Percentiles rank a stretch among this genome's conserved stretches.
phyloP scores from a whole-genome alignment of 2,329 filamentous ascomycete species.

The Aspergillus latus region DNA sequence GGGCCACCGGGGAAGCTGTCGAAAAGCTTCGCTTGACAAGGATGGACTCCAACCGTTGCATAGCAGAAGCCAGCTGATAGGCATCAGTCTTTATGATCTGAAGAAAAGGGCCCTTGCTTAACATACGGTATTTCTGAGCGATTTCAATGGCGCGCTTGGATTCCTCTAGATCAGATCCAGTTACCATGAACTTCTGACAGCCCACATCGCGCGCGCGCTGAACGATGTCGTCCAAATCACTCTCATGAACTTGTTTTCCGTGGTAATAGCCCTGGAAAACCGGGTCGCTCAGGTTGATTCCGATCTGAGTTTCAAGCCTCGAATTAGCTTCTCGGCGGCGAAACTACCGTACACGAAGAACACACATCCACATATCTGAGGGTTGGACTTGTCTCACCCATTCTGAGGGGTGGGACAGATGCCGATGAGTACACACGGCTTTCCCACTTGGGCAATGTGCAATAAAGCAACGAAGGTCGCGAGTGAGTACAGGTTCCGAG shows the following conservation, averaged over 20 bases:
- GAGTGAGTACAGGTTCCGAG: conserved; percentile 7
- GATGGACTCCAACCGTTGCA: conserved; percentile 89
- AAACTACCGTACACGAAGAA: conserved; percentile 10
- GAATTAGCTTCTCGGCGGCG: conserved; percentile 17
- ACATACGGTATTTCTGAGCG: conserved; percentile 70
- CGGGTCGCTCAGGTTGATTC: conserved; percentile 92
- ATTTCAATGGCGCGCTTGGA: conserved; percentile 73
- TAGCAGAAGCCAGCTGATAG: conserved; percentile 73
- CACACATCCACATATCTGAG: conserved; percentile 51
- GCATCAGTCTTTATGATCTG: conserved; percentile 14
- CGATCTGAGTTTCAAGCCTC: conserved; percentile 56
- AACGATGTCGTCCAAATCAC: conserved; percentile 64
- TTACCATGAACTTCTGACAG: conserved; percentile 87
- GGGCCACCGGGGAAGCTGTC: conserved; percentile 55
- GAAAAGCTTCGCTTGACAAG: conserved; percentile 81
- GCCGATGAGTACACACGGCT: conserved; percentile 17
- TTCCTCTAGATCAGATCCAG: conserved; percentile 81
- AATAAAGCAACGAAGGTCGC: conserved; percentile 6
- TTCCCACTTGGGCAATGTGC: conserved; percentile 5
- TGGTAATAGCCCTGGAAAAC: conserved; percentile 85
- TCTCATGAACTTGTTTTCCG: conserved; percentile 63
- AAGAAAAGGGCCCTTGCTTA: conserved; percentile 14
- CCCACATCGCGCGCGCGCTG: conserved; percentile 73
- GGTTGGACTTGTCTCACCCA: conserved; percentile 36
- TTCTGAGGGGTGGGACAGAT: conserved; percentile 22